These are phyloP conservation scores for Closterium sp. DNA, from an alignment of 139 green algal species.

Conservation along the genomic window DNA sequence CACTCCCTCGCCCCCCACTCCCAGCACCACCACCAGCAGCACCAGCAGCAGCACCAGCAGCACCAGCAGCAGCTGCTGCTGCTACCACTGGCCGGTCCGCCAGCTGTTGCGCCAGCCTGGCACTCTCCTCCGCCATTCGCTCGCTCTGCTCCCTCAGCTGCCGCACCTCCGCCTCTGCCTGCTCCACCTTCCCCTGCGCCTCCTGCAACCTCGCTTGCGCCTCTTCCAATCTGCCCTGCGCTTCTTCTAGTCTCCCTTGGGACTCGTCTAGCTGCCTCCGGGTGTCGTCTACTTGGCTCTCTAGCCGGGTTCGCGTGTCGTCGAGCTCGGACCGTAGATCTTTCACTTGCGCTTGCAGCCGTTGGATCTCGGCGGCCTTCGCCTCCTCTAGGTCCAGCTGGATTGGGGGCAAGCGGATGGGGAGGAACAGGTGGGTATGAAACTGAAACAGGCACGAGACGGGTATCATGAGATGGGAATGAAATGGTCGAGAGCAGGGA, in stretches of 20 bases:
- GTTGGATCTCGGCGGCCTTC: slow-evolving; percentile 22
- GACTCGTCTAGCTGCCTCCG: not conserved
- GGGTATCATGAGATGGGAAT: too few species aligned
- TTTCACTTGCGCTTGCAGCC: slow-evolving; percentile 40
- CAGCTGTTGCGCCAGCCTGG: not conserved
- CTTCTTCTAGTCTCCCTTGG: not conserved
- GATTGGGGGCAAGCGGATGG: not conserved
- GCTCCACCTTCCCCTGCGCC: not conserved
- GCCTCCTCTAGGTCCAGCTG: slow-evolving; percentile 30
- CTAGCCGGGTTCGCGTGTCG: not conserved
- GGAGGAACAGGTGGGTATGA: too few species aligned
- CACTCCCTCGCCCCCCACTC: too few species aligned
- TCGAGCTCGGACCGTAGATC: slow-evolving; percentile 3
- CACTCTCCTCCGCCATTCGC: not conserved
- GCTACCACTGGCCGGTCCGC: not conserved
- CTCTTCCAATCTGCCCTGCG: not conserved
- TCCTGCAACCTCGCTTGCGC: not conserved
- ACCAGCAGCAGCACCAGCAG: not conserved
- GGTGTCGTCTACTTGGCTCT: not conserved
- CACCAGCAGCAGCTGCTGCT: too few species aligned
- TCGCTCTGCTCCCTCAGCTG: not conserved
- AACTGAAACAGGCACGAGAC: too few species aligned
- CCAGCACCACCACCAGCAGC: not conserved
- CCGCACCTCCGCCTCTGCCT: not conserved
- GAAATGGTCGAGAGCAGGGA: too few species aligned